These are phyloP conservation scores for Lactifluus echinatus DNA, from an alignment of 768 basidiomycete genomes.

Conservation along the genomic window DNA sequence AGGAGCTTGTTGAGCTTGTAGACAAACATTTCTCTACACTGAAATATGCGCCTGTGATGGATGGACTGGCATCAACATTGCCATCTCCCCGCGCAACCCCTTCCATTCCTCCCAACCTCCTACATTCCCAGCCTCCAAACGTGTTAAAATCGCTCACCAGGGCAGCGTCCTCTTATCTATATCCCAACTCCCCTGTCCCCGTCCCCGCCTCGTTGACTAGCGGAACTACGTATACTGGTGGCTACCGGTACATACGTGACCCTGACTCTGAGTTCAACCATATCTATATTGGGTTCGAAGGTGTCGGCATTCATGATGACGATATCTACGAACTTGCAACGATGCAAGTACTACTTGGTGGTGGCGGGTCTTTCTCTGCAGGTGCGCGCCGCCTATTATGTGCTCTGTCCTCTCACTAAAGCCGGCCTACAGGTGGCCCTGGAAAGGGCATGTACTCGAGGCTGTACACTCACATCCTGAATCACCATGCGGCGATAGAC, in stretches of 20 bases:
- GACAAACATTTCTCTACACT: constrained; percentile 75
- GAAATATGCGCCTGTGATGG: constrained; percentile 30
- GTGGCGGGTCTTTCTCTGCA: constrained; percentile 94
- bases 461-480: constrained; percentile 91
- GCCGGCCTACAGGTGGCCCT: constrained; percentile 59
- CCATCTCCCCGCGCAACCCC: constrained; percentile 25
- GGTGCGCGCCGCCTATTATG: constrained; percentile 33
- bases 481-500: constrained; percentile 88
- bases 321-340: constrained; percentile 91
- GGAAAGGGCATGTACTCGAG: constrained; percentile 99
- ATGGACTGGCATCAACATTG: constrained; percentile 23
- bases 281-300: constrained; percentile 88
- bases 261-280: constrained; percentile 73
- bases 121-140: constrained; percentile 42
- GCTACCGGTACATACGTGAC: constrained; percentile 61
- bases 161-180: constrained; percentile 68
- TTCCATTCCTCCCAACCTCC: constrained; percentile 45
- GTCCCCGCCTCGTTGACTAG: constrained; percentile 8
- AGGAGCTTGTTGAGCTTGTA: constrained; percentile 76
- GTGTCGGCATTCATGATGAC: constrained; percentile 80
- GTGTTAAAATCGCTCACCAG: constrained; percentile 63
- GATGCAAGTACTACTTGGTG: constrained; percentile 90
- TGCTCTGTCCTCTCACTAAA: neutral
- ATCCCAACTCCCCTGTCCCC: constrained; percentile 28
- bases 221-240: constrained; percentile 68